phyloP scores from a whole-genome alignment of 2,329 filamentous ascomycete genomes.

The Fusarium sp. region DNA sequence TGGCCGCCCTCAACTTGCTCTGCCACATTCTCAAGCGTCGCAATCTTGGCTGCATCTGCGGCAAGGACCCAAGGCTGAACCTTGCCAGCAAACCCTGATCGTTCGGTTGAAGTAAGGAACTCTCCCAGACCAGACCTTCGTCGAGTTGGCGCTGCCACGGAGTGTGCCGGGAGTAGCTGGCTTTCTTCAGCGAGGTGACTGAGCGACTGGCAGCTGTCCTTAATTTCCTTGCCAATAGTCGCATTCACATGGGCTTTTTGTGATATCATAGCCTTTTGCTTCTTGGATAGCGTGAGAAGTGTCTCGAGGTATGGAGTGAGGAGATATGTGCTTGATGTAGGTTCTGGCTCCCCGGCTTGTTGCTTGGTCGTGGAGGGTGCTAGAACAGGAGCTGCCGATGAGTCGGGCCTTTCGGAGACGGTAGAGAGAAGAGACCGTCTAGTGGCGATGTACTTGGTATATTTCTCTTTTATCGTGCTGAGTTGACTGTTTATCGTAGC shows the following conservation, averaged over 20 bases:
- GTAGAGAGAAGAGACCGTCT: conserved; percentile 61
- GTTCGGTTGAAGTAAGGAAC: conserved; percentile 54
- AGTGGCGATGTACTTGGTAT: conserved; percentile 62
- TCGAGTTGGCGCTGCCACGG: conserved; percentile 53
- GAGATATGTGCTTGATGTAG: conserved; percentile 53
- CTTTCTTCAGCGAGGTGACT: conserved; percentile 70
- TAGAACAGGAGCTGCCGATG: conserved; percentile 42
- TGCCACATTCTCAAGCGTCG: conserved; percentile 66
- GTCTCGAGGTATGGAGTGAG: conserved; percentile 67
- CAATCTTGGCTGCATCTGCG: conserved; percentile 68
- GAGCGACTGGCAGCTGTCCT: conserved; percentile 62
- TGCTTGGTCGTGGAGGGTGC: conserved; percentile 19
- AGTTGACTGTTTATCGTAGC: conserved; percentile 54
- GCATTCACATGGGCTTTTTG: conserved; percentile 68
- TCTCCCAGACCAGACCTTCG: conserved; percentile 57
- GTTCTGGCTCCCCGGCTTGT: conserved; percentile 27
- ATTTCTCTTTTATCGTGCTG: conserved; percentile 64
- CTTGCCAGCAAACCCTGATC: conserved; percentile 54
- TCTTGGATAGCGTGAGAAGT: conserved; percentile 63
- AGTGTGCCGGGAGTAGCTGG: conserved; percentile 66
- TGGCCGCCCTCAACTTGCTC: conserved; percentile 70
- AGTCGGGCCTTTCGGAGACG: conserved; percentile 49
- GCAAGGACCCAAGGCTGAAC: conserved; percentile 70
- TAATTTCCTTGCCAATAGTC: conserved; percentile 61
- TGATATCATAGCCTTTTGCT: conserved; percentile 66